phyloP scores from a whole-genome alignment of 352 stramenopile species.

The Pythium vanterpoolii region DNA sequence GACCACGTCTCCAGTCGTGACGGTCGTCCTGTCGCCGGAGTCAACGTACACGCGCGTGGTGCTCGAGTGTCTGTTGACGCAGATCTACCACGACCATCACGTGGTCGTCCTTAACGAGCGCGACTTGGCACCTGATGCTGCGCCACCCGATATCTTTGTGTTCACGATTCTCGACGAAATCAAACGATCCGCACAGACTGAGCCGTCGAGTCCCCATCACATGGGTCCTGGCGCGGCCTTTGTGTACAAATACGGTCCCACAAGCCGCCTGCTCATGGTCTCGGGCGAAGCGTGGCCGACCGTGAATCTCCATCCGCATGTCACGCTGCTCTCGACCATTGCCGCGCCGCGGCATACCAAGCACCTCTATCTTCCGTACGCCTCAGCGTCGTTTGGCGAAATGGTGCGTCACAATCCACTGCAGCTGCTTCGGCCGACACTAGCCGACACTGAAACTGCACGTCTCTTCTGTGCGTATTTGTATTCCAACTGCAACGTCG shows the following conservation, averaged over 20 bases:
- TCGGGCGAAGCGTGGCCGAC: slow-evolving; percentile 1
- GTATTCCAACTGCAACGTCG: slow-evolving; percentile 39
- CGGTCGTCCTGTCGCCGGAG: slow-evolving; percentile 5
- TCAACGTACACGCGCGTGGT: slow-evolving; percentile 5
- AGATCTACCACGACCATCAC: slow-evolving; percentile 17
- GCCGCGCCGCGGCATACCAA: background rate
- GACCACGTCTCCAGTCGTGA: background rate
- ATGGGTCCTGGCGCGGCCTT: background rate
- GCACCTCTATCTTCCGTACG: slow-evolving; percentile 21
- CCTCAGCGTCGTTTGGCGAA: slow-evolving; percentile 41
- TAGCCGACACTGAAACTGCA: background rate
- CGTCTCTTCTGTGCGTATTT: slow-evolving; percentile 47
- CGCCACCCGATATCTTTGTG: slow-evolving; percentile 33
- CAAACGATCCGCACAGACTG: background rate
- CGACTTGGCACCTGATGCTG: background rate
- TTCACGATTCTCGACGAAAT: slow-evolving; percentile 24
- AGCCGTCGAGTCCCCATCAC: background rate
- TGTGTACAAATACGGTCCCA: background rate
- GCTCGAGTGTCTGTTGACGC: slow-evolving; percentile 33
- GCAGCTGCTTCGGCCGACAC: slow-evolving; percentile 20
- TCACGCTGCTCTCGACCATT: slow-evolving; percentile 7
- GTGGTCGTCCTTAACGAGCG: slow-evolving; percentile 31
- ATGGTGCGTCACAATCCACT: slow-evolving; percentile 22
- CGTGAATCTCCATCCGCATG: background rate
- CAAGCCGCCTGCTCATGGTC: slow-evolving; percentile 7